Percentiles rank a stretch among this genome's conserved stretches.
Conservation (phyloP, 257 asterid genomes). For the Handroanthus guayacan region DNA sequence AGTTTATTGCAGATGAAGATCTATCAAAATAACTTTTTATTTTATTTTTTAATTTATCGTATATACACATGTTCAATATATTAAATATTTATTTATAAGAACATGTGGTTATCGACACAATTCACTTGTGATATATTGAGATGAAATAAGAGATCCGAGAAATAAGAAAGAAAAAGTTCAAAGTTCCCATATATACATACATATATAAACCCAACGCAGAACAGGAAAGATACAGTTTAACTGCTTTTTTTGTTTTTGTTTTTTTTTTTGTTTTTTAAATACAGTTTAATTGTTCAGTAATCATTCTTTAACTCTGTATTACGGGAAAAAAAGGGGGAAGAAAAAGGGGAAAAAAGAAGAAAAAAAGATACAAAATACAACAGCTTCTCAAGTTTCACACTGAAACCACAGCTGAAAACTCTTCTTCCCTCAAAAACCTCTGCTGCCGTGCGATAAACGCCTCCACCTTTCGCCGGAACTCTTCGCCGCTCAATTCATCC, state of each 20-base stretch:
- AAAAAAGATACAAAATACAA: background rate
- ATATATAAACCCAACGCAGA: background rate
- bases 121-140: background rate
- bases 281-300: background rate
- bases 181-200: constrained; percentile 36
- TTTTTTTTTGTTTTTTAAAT: background rate
- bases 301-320: constrained; percentile 21
- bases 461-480: constrained; percentile 77
- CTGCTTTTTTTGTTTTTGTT: background rate
- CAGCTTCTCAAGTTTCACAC: constrained; percentile 19
- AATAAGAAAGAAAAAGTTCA: background rate
- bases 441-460: constrained; percentile 86
- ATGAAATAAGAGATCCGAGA: background rate
- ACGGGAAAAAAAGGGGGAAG: background rate
- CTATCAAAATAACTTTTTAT: no score
- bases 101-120: no score
- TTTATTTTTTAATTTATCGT: no score
- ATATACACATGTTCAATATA: no score
- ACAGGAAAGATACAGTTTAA: constrained; percentile 14
- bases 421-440: constrained; percentile 71
- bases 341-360: background rate
- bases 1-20: no score
- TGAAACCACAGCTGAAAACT: constrained; percentile 41
- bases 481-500: constrained; percentile 81
- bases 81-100: no score